These are phyloP conservation scores for Oligophagozyma castellii DNA, from an alignment of 1,139 yeast genomes.

Conservation along the genomic window DNA sequence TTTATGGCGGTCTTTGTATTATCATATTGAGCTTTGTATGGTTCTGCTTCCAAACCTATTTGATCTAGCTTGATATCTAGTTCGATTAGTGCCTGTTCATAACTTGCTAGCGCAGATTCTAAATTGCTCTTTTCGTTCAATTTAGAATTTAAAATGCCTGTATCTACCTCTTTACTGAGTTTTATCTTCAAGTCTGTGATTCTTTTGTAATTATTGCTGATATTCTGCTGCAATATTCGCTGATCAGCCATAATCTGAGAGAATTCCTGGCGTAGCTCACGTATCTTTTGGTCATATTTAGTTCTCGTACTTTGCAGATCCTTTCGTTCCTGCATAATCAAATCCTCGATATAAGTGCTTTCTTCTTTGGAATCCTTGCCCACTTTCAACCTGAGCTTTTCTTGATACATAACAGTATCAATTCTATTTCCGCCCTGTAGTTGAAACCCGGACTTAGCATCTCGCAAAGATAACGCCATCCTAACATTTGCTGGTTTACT, in stretches of 20 bases:
- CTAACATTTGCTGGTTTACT: constrained; percentile 30
- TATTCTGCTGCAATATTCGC: constrained; percentile 4
- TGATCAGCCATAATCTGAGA: background rate
- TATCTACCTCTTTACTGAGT: constrained; percentile 26
- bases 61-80: constrained; percentile 16
- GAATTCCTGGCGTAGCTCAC: constrained; percentile 2
- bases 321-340: constrained; percentile 15
- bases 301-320: constrained; percentile 11
- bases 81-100: constrained; percentile 18
- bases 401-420: constrained; percentile 43
- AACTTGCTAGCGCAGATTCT: constrained; percentile 19
- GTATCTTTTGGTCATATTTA: constrained; percentile 8
- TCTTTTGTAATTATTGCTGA: constrained; percentile 8
- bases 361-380: constrained; percentile 14
- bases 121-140: constrained; percentile 19
- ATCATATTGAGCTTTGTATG: constrained; percentile 14
- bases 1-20: constrained; percentile 7
- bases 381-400: constrained; percentile 14
- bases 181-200: constrained; percentile 14
- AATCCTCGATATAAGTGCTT: constrained; percentile 13
- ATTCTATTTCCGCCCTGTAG: constrained; percentile 34
- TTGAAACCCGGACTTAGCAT: constrained; percentile 34
- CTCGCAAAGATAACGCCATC: constrained; percentile 33
- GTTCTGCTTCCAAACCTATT: constrained; percentile 13
- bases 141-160: constrained; percentile 27